Evolutionary conservation across 176 grass and related monocot species (phyloP).

Genomic region (Carex kokanica): DNA sequence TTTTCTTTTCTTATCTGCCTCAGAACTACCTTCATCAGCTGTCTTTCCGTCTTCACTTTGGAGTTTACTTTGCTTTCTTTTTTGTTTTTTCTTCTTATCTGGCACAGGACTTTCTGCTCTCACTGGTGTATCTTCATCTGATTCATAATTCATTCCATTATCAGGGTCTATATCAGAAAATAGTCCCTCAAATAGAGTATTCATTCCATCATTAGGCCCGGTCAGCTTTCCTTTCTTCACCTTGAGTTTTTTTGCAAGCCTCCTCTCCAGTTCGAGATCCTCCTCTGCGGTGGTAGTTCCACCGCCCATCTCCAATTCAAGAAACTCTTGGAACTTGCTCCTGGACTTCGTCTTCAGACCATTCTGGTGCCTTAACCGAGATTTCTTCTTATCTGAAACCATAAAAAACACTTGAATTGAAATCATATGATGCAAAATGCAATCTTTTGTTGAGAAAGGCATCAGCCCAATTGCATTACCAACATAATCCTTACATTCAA

Average conservation of each 20-base stretch:
- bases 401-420: background rate
- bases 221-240: slow-evolving; percentile 75
- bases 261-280: slow-evolving; percentile 68
- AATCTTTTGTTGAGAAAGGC: background rate
- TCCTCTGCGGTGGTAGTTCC: slow-evolving; percentile 39
- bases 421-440: background rate
- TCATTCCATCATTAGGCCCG: slow-evolving; percentile 67
- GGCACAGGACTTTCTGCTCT: background rate
- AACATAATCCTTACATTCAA: too few relatives aligned
- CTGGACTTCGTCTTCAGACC: slow-evolving; percentile 29
- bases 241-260: slow-evolving; percentile 77
- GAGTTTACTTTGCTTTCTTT: slow-evolving; percentile 12
- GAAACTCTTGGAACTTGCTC: slow-evolving; percentile 67
- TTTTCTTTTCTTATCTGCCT: slow-evolving; percentile 26
- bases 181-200: slow-evolving; percentile 51
- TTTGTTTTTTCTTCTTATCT: slow-evolving; percentile 34
- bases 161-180: slow-evolving; percentile 32
- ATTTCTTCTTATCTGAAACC: background rate
- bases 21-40: background rate
- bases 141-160: slow-evolving; percentile 20
- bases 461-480: too few relatives aligned
- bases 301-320: slow-evolving; percentile 63
- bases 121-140: slow-evolving; percentile 17
- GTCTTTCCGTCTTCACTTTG: slow-evolving; percentile 20
- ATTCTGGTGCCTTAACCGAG: background rate